phyloP scores from a whole-genome alignment of 768 basidiomycete species.

The Trametes maxima region DNA sequence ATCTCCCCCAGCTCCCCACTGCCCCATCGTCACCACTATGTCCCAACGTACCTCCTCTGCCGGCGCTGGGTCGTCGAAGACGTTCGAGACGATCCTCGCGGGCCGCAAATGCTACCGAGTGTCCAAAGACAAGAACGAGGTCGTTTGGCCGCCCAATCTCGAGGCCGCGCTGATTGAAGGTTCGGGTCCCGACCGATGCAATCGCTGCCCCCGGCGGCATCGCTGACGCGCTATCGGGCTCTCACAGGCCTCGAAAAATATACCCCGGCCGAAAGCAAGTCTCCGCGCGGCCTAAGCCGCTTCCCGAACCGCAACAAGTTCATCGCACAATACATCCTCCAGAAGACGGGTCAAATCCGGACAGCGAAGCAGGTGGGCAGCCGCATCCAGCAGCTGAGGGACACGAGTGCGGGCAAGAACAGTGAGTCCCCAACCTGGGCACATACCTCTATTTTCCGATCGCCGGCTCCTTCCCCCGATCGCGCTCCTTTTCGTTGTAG shows the following conservation, averaged over 20 bases:
- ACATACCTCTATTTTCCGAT: not conserved
- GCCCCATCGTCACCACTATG: not conserved
- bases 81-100: constrained; percentile 66
- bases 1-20: not conserved
- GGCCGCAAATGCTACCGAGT: constrained; percentile 80
- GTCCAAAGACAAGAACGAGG: constrained; percentile 63
- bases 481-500: constrained; percentile 24
- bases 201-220: not conserved
- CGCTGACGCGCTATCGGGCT: constrained; percentile 23
- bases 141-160: constrained; percentile 80
- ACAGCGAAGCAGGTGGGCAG: constrained; percentile 82
- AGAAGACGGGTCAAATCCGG: constrained; percentile 67
- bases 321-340: constrained; percentile 76
- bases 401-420: constrained; percentile 71
- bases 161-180: constrained; percentile 80
- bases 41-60: not conserved
- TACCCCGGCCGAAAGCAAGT: constrained; percentile 70
- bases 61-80: constrained; percentile 31
- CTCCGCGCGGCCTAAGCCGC: constrained; percentile 71
- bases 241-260: constrained; percentile 67
- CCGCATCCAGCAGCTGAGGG: constrained; percentile 76
- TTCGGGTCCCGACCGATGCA: constrained; percentile 30
- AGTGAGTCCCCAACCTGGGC: constrained; percentile 45
- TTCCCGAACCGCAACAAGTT: constrained; percentile 82
- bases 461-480: not conserved